Base-by-base conservation (phyloP, 169 alveolate genomes). In the Plasmodium coatneyi region DNA sequence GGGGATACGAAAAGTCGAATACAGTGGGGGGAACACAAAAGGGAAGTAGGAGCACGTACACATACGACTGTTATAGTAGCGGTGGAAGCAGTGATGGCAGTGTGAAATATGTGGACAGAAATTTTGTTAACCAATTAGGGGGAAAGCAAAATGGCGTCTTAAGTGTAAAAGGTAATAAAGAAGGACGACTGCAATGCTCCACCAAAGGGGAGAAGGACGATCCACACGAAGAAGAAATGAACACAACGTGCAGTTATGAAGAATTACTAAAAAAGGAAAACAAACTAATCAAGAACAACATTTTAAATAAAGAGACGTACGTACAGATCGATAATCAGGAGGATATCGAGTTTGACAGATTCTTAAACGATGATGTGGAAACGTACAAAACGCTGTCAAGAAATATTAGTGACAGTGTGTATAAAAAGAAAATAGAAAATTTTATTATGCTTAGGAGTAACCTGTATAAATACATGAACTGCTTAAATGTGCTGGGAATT, bases 381-480 rank as follows among this genome's bases (percentile, higher is more conserved):
- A 43, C 74, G 25, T 91, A 41, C 74, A 91, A 91, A 71, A 28
- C 80, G 5, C 16, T 81, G 5, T 91, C 72, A 46, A 91, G 86
- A 80, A 91, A 91, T 76, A 91, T 91, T 70, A 91, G 86, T 91
- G 95, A 91, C 71, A 91, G 43, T 30, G 60, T 70, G n/a, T 91
- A 80, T 91, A 91, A 91, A 81, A 91, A 91, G 66, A 91, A 91
- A 82, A 71, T 91, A 2, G 95, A 91, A 71, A 91, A 91, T 70
- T 80, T 91, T n/a, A 91, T 91, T 71, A 91, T 80, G 95, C 41
- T 91, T 70, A 80, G 95, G 74, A 80, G 84, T 70, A 81, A 71
- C 83, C 30, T 91, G 41, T 91, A 91, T 71, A 91, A 91, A 91
- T 91, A 91, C 54, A 91, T 91, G 91, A 91, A 91, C 43, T 91